phyloP scores from a whole-genome alignment of 805 yeast genomes.

The Nakazawaea ishiwadae region DNA sequence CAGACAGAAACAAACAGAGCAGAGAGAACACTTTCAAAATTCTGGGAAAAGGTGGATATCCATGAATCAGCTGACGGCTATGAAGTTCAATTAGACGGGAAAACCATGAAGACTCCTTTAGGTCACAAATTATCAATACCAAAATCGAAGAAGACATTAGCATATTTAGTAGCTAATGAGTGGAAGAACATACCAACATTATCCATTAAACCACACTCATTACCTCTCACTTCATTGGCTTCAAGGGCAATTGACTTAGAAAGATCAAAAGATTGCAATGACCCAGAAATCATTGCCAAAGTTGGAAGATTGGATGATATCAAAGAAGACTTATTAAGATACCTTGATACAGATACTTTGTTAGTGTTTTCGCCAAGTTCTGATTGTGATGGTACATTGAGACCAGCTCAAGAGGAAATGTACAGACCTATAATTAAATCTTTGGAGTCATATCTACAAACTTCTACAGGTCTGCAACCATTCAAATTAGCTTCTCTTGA shows the following conservation, averaged over 20 bases:
- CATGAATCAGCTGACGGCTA: conserved; percentile 29
- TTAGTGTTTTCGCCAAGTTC: conserved; percentile 74
- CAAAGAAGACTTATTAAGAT: conserved; percentile 60
- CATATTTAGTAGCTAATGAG: conserved; percentile 76
- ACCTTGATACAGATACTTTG: conserved; percentile 91
- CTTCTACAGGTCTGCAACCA: conserved; percentile 26
- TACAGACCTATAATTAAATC: conserved; percentile 72
- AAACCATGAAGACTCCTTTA: conserved; percentile 78
- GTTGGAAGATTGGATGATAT: conserved; percentile 59
- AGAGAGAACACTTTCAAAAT: conserved; percentile 63
- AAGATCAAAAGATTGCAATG: conserved; percentile 30
- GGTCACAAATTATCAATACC: conserved; percentile 73
- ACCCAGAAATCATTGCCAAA: conserved; percentile 50
- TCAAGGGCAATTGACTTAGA: conserved; percentile 82
- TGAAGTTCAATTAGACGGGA: conserved; percentile 64
- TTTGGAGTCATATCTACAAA: conserved; percentile 56
- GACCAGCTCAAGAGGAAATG: conserved; percentile 72
- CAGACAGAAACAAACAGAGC: conserved; percentile 63
- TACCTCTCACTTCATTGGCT: conserved; percentile 84
- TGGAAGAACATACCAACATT: conserved; percentile 74
- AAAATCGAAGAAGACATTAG: conserved; percentile 50
- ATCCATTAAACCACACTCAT: conserved; percentile 66
- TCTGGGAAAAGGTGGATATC: conserved; percentile 72
- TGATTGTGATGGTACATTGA: conserved; percentile 80
- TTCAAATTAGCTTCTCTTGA: conserved; percentile 59